Conservation (phyloP, 768 basidiomycete genomes). For the Amanita muscaria region DNA sequence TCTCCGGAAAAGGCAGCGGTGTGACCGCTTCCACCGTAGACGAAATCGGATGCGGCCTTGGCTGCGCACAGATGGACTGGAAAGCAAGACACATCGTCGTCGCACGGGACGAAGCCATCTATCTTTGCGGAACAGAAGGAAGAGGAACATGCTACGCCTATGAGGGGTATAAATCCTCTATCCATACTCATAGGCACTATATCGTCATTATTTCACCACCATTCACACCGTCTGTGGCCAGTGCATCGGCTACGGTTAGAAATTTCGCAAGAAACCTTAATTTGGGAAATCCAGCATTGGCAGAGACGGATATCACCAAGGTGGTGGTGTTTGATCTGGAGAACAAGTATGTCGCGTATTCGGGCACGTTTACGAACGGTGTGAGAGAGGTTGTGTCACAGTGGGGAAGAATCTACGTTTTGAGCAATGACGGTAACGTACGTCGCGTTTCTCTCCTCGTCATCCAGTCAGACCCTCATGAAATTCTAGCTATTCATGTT, state of each 20-base stretch:
- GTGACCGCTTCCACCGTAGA: conserved; percentile 65
- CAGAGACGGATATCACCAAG: conserved; percentile 57
- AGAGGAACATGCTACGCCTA: conserved; percentile 83
- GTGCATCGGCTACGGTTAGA: conserved; percentile 67
- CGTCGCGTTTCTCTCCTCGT: conserved; percentile 12
- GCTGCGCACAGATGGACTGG: conserved; percentile 80
- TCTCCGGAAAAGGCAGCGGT: conserved; percentile 62
- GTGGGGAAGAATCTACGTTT: conserved; percentile 73
- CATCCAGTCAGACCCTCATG: conserved; percentile 49
- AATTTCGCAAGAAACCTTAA: conserved; percentile 48
- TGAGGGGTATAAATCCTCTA: conserved; percentile 81
- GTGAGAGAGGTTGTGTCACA: conserved; percentile 76
- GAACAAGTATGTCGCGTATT: conserved; percentile 85
- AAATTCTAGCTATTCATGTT: conserved; percentile 66
- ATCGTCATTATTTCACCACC: conserved; percentile 88
- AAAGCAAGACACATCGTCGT: conserved; percentile 67
- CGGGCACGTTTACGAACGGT: conserved; percentile 72
- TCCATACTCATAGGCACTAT: conserved; percentile 73
- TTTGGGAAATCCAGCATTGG: too few species aligned
- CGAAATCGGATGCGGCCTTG: conserved; percentile 76
- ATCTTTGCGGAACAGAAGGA: conserved; percentile 74
- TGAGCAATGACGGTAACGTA: conserved; percentile 75
- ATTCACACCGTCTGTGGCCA: conserved; percentile 54
- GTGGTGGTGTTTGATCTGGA: conserved; percentile 87
- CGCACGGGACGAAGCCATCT: conserved; percentile 88